Conservation (phyloP, 352 stramenopile species). For the Phytopythium kandeliae region DNA sequence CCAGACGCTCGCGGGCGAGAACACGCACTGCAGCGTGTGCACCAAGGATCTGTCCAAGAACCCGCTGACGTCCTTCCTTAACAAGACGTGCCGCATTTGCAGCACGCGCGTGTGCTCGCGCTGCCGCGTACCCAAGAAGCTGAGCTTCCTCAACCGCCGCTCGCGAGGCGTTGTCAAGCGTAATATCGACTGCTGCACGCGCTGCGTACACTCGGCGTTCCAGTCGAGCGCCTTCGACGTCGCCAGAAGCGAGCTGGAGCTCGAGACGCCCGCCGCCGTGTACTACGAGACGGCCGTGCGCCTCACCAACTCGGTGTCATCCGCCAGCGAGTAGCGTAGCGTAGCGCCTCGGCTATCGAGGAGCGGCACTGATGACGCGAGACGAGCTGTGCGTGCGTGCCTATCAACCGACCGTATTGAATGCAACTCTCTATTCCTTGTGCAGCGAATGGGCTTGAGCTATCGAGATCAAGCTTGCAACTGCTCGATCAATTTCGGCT, state of each 20-base stretch:
- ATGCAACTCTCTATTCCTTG: too few relatives aligned
- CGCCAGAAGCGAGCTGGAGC: conserved; percentile 19
- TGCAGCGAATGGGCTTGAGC: too few relatives aligned
- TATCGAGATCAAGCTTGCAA: too few relatives aligned
- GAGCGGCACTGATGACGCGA: too few relatives aligned
- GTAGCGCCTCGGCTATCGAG: too few relatives aligned
- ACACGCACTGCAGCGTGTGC: conserved; percentile 27
- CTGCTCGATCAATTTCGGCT: too few relatives aligned
- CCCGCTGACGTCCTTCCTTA: conserved; percentile 23
- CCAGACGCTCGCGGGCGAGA: conserved; percentile 11
- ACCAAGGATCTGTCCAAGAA: conserved; percentile 32
- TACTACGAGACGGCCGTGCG: conserved; percentile 23
- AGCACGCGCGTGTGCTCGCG: conserved; percentile 20
- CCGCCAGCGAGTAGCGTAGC: conserved; percentile 3
- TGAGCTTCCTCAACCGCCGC: conserved; percentile 14
- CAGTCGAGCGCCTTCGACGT: conserved; percentile 24
- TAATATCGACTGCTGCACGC: conserved; percentile 26
- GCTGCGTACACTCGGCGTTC: conserved; percentile 23
- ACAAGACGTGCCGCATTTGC: conserved; percentile 32
- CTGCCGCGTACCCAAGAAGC: conserved; percentile 25
- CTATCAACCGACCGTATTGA: too few relatives aligned
- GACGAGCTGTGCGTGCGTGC: too few relatives aligned
- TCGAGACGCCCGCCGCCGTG: conserved; percentile 23
- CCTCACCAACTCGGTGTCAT: conserved; percentile 15
- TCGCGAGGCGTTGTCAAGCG: conserved; percentile 28